A percentile compares a stretch with the other conserved stretches of the same genome.
Evolutionary conservation across 73 alveolate genomes (phyloP).

Genomic region (Paramecium primaurelia): DNA sequence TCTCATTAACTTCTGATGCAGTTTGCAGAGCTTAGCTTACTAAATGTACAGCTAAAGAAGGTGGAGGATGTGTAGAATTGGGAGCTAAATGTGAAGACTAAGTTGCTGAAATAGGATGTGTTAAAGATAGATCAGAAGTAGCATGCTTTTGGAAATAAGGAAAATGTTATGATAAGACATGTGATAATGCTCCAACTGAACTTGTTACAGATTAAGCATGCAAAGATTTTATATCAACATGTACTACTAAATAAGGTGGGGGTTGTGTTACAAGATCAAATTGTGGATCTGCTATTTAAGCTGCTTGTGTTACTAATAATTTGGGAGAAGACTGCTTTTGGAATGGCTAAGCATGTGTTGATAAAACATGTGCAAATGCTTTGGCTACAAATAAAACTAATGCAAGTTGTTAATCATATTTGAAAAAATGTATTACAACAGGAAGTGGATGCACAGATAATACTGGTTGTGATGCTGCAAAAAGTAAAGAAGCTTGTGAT

Average conservation of each 20-base stretch:
- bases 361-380: background rate
- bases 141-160: background rate
- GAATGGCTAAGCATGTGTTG: background rate
- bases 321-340: background rate
- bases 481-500: background rate
- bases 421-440: background rate
- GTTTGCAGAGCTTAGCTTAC: background rate
- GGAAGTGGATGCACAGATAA: slow-evolving; percentile 5
- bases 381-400: background rate
- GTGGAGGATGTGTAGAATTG: slow-evolving; percentile 22
- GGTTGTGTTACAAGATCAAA: slow-evolving; percentile 17
- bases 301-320: background rate
- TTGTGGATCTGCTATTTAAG: background rate
- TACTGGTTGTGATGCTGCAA: background rate
- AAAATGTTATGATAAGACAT: background rate
- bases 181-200: background rate
- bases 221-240: background rate
- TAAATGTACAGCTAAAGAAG: background rate
- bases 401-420: background rate
- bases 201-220: background rate
- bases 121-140: background rate
- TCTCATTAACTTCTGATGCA: background rate
- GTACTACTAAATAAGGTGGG: slow-evolving; percentile 25
- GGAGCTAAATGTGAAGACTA: background rate
- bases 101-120: background rate